Percentiles rank a stretch among this genome's conserved stretches.
Evolutionary conservation across 2,329 filamentous ascomycete genomes (phyloP).

Genomic region (Colletotrichum sp.): DNA sequence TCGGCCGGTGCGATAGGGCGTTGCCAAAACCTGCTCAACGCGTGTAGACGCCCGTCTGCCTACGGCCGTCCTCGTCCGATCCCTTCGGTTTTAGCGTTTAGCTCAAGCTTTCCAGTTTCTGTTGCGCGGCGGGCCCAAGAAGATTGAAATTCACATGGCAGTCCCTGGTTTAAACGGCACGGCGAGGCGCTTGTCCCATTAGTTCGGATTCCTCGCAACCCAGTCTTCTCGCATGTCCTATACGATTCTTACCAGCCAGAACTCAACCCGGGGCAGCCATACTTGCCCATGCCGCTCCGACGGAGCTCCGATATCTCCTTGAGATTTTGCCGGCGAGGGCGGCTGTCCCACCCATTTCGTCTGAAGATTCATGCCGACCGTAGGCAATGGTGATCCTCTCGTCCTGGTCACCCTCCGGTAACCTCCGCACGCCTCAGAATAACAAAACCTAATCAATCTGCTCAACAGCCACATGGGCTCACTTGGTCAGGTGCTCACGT

Average conservation of each 20-base stretch:
- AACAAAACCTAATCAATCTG: background rate
- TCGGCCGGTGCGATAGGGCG: background rate
- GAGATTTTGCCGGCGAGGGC: background rate
- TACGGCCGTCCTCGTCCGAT: background rate
- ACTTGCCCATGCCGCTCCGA: background rate
- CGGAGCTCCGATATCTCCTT: background rate
- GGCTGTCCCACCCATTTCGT: background rate
- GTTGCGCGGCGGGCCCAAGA: background rate
- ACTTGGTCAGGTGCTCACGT: background rate
- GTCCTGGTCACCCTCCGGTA: background rate
- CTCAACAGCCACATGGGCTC: background rate
- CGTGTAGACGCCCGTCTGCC: background rate
- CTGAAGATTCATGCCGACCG: background rate
- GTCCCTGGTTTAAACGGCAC: background rate
- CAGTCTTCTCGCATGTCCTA: background rate
- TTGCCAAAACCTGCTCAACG: background rate
- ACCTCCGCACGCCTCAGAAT: background rate
- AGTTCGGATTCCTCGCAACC: background rate
- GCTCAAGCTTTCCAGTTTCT: background rate
- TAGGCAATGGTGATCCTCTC: background rate
- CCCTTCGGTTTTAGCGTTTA: background rate
- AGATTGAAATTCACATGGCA: background rate
- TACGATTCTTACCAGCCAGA: background rate
- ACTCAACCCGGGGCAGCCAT: background rate
- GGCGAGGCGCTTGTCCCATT: background rate